Conservation (phyloP, 139 green algal species). For the Coelastrella sp. region DNA sequence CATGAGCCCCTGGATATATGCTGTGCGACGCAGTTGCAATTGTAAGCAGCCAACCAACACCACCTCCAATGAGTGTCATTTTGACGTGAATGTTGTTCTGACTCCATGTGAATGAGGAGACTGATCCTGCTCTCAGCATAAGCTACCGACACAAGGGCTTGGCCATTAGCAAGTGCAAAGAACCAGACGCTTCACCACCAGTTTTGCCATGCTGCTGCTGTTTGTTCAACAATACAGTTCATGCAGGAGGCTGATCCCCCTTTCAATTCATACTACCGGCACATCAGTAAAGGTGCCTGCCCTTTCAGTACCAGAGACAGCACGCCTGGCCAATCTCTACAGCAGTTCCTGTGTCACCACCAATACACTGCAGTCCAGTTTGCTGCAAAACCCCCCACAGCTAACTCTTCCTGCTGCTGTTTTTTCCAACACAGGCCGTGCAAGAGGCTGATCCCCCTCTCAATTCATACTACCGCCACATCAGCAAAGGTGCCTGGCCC, state of each 20-base stretch:
- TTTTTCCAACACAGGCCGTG: slow-evolving; percentile 63
- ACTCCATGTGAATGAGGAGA: slow-evolving; percentile 39
- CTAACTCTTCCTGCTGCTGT: too few species aligned
- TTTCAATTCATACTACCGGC: slow-evolving; percentile 85
- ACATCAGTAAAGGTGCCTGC: slow-evolving; percentile 98
- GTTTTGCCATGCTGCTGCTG: slow-evolving; percentile 74
- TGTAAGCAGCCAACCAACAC: too few species aligned
- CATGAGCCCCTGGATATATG: too few species aligned
- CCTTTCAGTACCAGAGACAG: slow-evolving; percentile 93
- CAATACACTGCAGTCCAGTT: too few species aligned
- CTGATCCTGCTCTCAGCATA: slow-evolving; percentile 64
- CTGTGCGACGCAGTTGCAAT: too few species aligned
- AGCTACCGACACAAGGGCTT: slow-evolving; percentile 86
- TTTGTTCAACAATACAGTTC: slow-evolving; percentile 49
- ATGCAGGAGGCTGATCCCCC: slow-evolving; percentile 67
- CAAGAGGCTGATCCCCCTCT: slow-evolving; percentile 71
- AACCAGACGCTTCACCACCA: slow-evolving; percentile 73
- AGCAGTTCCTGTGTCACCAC: too few species aligned
- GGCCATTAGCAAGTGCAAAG: too few species aligned
- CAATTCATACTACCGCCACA: slow-evolving; percentile 90
- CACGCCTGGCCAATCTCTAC: slow-evolving; percentile 95
- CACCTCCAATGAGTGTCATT: too few species aligned
- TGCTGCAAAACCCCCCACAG: too few species aligned
- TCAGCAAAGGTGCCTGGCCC: slow-evolving; percentile 97
- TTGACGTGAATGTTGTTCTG: too few species aligned